Evolutionary conservation across 306 rosid species (phyloP).

Genomic region (Gynostemma pentaphyllum): DNA sequence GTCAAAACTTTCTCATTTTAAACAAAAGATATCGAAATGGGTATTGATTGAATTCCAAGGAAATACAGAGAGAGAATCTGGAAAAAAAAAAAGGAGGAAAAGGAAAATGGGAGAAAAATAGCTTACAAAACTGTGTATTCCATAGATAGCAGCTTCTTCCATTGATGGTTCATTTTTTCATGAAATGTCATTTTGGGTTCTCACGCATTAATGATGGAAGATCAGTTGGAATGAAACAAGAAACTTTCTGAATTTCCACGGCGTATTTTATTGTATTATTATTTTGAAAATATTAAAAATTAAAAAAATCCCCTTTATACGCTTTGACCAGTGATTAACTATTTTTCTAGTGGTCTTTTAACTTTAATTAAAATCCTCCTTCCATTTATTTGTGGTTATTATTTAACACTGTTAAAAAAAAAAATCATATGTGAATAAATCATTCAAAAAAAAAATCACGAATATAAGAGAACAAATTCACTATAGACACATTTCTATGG

Average conservation of each 20-base stretch:
- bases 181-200: background rate
- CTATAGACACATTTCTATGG: no score
- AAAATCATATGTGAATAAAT: no score
- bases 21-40: background rate
- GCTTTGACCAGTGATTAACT: slow-evolving; percentile 2
- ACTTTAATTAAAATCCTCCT: background rate
- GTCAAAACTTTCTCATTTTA: background rate
- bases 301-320: slow-evolving; percentile 6
- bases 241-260: background rate
- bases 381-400: slow-evolving; percentile 1
- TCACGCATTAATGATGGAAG: background rate
- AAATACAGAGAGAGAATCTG: background rate
- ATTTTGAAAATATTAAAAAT: background rate
- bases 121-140: background rate
- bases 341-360: slow-evolving; percentile 1
- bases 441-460: no score
- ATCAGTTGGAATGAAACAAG: slow-evolving; percentile 5
- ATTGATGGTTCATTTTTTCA: slow-evolving; percentile 1
- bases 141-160: background rate
- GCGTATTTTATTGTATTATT: background rate
- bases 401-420: background rate
- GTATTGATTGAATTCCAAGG: background rate
- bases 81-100: background rate
- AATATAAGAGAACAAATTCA: no score
- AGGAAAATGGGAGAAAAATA: background rate